These are phyloP conservation scores for Clausena lansium DNA, from an alignment of 345 rosid species.

Conservation along the genomic window DNA sequence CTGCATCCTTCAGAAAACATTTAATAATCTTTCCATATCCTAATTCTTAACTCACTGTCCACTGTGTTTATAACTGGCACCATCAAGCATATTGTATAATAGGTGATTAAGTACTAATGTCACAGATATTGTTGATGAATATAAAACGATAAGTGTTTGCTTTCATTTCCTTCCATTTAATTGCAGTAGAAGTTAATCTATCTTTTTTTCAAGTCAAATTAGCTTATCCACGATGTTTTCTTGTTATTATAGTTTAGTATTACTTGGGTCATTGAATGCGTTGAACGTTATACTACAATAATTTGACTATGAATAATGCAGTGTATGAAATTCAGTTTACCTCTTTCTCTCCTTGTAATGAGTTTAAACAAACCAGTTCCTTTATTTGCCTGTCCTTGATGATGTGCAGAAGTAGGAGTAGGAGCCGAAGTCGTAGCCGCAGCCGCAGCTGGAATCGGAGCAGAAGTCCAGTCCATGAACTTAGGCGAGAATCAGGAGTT, in stretches of 20 bases:
- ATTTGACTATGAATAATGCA: background rate
- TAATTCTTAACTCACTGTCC: background rate
- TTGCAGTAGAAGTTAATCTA: background rate
- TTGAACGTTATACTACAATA: background rate
- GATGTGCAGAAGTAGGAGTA: conserved; percentile 25
- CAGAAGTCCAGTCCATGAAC: conserved; percentile 62
- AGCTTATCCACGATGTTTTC: background rate
- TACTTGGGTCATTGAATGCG: background rate
- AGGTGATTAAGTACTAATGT: background rate
- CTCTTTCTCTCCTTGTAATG: background rate
- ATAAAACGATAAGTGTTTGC: background rate
- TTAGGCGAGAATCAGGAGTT: conserved; percentile 55
- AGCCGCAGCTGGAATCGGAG: conserved; percentile 66
- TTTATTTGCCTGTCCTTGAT: conserved; percentile 4
- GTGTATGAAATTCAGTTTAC: background rate
- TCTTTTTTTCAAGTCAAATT: background rate
- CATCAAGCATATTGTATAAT: background rate
- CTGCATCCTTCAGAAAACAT: background rate
- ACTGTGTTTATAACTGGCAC: background rate
- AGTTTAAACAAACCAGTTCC: background rate
- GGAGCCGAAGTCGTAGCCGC: conserved; percentile 42
- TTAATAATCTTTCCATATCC: background rate
- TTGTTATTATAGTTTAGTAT: background rate
- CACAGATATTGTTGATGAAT: background rate
- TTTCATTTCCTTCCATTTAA: background rate